Percentiles rank a stretch among this genome's conserved stretches.
Evolutionary conservation across 768 basidiomycete genomes (phyloP).

Genomic region (Rhodotorula graminis): DNA sequence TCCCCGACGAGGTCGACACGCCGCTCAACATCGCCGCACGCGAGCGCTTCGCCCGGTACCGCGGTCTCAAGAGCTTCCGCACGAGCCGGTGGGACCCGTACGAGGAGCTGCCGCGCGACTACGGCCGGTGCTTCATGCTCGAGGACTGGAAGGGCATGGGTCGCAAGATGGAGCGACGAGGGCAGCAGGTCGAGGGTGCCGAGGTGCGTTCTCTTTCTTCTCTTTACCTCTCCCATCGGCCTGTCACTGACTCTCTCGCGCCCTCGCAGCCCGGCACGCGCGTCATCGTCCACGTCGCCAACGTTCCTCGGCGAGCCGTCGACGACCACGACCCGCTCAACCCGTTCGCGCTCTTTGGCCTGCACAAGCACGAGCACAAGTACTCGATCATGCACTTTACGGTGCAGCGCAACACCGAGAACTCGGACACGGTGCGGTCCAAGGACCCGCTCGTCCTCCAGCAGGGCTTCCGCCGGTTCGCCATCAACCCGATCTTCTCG

Average conservation of each 20-base stretch:
- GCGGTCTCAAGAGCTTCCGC: slow-evolving; percentile 84
- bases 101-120: slow-evolving; percentile 89
- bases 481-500: slow-evolving; percentile 82
- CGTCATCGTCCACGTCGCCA: slow-evolving; percentile 69
- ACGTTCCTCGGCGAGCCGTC: slow-evolving; percentile 64
- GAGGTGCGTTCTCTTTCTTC: slow-evolving; percentile 55
- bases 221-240: no score
- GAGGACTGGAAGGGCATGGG: slow-evolving; percentile 88
- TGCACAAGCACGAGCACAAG: slow-evolving; percentile 95
- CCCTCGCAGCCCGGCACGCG: slow-evolving; percentile 65
- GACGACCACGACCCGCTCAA: slow-evolving; percentile 44
- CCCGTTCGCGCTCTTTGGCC: slow-evolving; percentile 68
- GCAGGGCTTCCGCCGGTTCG: slow-evolving; percentile 78
- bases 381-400: slow-evolving; percentile 85
- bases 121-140: slow-evolving; percentile 92
- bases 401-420: slow-evolving; percentile 92
- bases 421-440: slow-evolving; percentile 76
- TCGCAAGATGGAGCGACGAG: slow-evolving; percentile 55
- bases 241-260: background rate
- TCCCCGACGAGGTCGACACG: slow-evolving; percentile 95
- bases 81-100: slow-evolving; percentile 98
- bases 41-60: slow-evolving; percentile 81
- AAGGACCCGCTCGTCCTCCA: slow-evolving; percentile 91
- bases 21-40: slow-evolving; percentile 75
- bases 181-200: slow-evolving; percentile 65